Base-by-base conservation (phyloP, 1,139 yeast species). In the Blastobotrys petasosporus region DNA sequence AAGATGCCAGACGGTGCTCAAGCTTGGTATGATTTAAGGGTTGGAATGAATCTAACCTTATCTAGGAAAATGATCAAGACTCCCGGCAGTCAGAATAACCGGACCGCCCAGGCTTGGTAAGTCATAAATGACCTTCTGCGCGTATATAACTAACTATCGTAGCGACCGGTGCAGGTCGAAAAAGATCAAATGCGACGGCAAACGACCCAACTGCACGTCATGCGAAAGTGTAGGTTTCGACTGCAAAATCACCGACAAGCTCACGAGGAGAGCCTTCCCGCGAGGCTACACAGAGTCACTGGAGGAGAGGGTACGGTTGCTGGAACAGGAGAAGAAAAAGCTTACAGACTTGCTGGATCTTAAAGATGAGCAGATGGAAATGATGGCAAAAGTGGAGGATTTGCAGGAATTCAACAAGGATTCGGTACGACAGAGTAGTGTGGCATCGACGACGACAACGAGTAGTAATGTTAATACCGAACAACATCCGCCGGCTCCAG, bases 141-240 rank as follows among this genome's bases (percentile, higher is more conserved):
- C 15, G 13, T 12, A 38, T 12, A 11, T n/a, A 29, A 29, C 11
- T 20, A 29, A 28, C 17, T 9, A 10, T 4, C 4, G 11, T 6
- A 40, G 43, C 64, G 95, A 86, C 60, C 64, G 95, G 45, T 85
- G 95, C 59, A 69, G 95, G 44, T 84, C 88, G 39, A 85, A 85
- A 62, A 85, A 85, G 54, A 79, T 82, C 32, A 75, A 79, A 49
- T 82, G 88, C 66, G 86, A 81, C 54, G 85, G 85, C n/a, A 73
- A 69, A 58, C 71, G 75, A 33, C 81, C 82, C 1, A 55, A 57
- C 52, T 83, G 92, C 60, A 71, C 76, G 16, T 84, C 81, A 57
- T 83, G 92, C 63, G 73, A 72, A 17, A 71, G 76, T 43, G 83
- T 81, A 13, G 84, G 82, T 1, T 77, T 83, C 56, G 88, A 82